Evolutionary conservation across 1,284 basidiomycete species (phyloP).

Genomic region (Sanghuangporus sanghuang): DNA sequence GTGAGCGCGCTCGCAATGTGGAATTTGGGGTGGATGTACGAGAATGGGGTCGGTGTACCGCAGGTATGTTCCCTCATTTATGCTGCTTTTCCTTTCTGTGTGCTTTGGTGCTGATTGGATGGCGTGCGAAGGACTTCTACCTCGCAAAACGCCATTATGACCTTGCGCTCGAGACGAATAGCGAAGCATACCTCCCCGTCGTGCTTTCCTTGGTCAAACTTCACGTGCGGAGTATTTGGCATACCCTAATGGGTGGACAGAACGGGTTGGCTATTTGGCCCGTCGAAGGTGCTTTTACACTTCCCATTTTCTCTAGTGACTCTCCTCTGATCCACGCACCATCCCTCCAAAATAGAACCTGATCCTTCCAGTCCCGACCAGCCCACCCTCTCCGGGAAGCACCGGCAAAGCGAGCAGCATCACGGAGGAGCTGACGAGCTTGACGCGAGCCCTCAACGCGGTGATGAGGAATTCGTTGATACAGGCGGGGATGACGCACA

Average conservation of each 20-base stretch:
- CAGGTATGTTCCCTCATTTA: conserved; percentile 52
- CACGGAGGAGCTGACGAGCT: background rate
- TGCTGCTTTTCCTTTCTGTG: too few relatives aligned
- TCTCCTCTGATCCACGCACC: background rate
- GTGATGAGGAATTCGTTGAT: conserved; percentile 35
- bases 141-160: conserved; percentile 97
- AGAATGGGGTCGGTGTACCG: conserved; percentile 89
- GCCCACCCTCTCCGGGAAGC: background rate
- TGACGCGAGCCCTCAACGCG: conserved; percentile 19
- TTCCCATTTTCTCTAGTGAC: background rate
- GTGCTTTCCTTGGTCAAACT: conserved; percentile 78
- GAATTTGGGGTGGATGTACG: conserved; percentile 99
- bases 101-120: background rate
- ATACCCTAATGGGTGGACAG: conserved; percentile 64
- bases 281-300: conserved; percentile 33
- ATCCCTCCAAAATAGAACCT: background rate
- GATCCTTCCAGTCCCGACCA: background rate
- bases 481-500: conserved; percentile 40
- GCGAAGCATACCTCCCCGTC: conserved; percentile 87
- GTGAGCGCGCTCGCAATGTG: conserved; percentile 93
- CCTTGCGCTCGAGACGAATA: conserved; percentile 78
- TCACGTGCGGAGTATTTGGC: conserved; percentile 81
- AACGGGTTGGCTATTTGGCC: conserved; percentile 65
- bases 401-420: background rate
- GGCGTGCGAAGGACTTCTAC: conserved; percentile 76